Conservation (phyloP, 2,329 filamentous ascomycete genomes). For the Chaetomium strumarium region DNA sequence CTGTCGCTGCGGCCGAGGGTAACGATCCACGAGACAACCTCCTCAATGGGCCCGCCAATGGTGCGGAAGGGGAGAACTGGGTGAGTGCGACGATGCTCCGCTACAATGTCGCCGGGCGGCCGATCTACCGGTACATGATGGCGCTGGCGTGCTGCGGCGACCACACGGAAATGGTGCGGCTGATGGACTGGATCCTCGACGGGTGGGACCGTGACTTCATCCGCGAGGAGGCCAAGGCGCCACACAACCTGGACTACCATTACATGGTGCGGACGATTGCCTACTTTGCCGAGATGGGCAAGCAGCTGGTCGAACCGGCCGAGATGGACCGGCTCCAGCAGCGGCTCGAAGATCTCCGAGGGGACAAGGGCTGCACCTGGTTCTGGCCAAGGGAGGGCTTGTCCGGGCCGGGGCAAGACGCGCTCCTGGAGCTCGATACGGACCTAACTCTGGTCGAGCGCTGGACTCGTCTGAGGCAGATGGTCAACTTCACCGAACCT, state of each 20-base stretch:
- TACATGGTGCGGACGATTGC: constrained; percentile 27
- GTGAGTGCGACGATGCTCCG: constrained; percentile 28
- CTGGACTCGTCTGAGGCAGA: constrained; percentile 10
- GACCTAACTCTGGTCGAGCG: constrained; percentile 9
- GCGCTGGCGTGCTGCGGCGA: constrained; percentile 58
- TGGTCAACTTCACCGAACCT: background rate
- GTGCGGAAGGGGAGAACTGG: background rate
- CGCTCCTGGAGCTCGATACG: constrained; percentile 2
- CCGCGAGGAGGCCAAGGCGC: constrained; percentile 32
- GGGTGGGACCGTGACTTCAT: constrained; percentile 37
- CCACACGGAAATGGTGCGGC: constrained; percentile 48
- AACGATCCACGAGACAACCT: too few species aligned
- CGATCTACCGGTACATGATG: constrained; percentile 56
- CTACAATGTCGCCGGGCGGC: constrained; percentile 39
- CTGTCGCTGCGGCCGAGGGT: constrained; percentile 16
- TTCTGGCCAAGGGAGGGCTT: constrained; percentile 12
- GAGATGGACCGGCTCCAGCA: constrained; percentile 30
- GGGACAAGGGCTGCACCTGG: constrained; percentile 19
- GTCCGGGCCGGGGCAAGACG: background rate
- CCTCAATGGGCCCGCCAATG: background rate
- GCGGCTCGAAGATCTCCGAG: constrained; percentile 18
- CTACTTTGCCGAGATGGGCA: constrained; percentile 43
- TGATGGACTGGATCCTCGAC: constrained; percentile 54
- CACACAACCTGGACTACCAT: constrained; percentile 32
- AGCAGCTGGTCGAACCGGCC: constrained; percentile 35